phyloP scores from a whole-genome alignment of 208 protist genomes.

The Crithidia sp. region DNA sequence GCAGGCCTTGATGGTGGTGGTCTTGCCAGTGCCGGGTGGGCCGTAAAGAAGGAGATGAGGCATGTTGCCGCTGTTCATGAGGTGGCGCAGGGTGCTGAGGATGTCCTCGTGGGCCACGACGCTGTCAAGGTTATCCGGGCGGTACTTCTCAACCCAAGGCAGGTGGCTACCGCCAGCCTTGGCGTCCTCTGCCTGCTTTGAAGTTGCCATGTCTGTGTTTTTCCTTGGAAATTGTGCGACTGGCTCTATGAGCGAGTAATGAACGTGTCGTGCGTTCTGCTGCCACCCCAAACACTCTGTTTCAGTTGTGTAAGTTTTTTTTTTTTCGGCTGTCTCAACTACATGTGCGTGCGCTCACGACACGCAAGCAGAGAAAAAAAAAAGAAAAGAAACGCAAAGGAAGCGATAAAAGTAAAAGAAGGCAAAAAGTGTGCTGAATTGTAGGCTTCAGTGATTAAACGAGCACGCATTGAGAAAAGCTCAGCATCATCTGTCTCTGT shows the following conservation, averaged over 20 bases:
- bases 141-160: slow-evolving; percentile 97
- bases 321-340: no score
- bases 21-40: slow-evolving; percentile 94
- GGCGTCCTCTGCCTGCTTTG: slow-evolving; percentile 18
- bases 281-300: no score
- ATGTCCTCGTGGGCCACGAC: slow-evolving; percentile 95
- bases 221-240: no score
- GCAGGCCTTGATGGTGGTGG: slow-evolving; percentile 88
- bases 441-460: no score
- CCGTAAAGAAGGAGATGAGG: slow-evolving; percentile 99
- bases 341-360: background rate
- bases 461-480: no score
- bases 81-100: slow-evolving; percentile 83
- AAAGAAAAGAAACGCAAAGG: slow-evolving; percentile 6
- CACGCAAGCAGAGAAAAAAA: background rate
- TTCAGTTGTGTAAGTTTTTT: no score
- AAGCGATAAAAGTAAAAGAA: background rate
- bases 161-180: slow-evolving; percentile 36
- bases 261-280: no score
- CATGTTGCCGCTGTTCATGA: slow-evolving; percentile 94
- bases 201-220: slow-evolving; percentile 22
- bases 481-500: no score
- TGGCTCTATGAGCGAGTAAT: no score
- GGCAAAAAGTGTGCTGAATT: background rate
- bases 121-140: slow-evolving; percentile 87